These are phyloP conservation scores for Plasmodium inui DNA, from an alignment of 169 alveolate species.

Conservation along the genomic window DNA sequence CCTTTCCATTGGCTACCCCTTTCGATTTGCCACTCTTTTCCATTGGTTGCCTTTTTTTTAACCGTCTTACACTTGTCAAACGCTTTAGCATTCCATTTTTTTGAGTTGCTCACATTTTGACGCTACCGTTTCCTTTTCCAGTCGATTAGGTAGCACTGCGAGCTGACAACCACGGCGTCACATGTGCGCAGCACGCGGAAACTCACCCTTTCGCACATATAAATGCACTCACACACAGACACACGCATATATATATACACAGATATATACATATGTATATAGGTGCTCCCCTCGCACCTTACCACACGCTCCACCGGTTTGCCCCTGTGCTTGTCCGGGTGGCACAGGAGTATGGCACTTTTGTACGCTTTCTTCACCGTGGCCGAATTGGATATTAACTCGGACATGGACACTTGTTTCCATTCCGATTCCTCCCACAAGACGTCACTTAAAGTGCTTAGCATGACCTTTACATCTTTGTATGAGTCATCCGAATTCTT, in stretches of 20 bases:
- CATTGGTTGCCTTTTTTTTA: background rate
- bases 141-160: background rate
- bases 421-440: slow-evolving; percentile 89
- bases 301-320: slow-evolving; percentile 77
- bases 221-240: background rate
- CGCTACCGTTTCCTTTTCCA: slow-evolving; percentile 9
- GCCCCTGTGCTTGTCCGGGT: slow-evolving; percentile 84
- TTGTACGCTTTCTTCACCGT: slow-evolving; percentile 86
- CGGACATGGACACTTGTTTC: slow-evolving; percentile 88
- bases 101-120: slow-evolving; percentile 7
- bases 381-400: slow-evolving; percentile 80
- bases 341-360: slow-evolving; percentile 85
- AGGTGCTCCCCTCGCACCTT: slow-evolving; percentile 33
- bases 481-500: slow-evolving; percentile 79
- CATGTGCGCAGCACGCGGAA: background rate
- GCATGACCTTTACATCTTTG: slow-evolving; percentile 87
- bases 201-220: background rate
- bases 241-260: slow-evolving; percentile 59
- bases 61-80: background rate
- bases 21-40: background rate
- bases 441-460: slow-evolving; percentile 88
- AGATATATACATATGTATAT: background rate
- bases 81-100: background rate
- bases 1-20: background rate
- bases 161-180: background rate